A percentile compares a stretch with the other conserved stretches of the same genome.
phyloP scores from a whole-genome alignment of 345 rosid genomes.

The Zanthoxylum bungeanum region DNA sequence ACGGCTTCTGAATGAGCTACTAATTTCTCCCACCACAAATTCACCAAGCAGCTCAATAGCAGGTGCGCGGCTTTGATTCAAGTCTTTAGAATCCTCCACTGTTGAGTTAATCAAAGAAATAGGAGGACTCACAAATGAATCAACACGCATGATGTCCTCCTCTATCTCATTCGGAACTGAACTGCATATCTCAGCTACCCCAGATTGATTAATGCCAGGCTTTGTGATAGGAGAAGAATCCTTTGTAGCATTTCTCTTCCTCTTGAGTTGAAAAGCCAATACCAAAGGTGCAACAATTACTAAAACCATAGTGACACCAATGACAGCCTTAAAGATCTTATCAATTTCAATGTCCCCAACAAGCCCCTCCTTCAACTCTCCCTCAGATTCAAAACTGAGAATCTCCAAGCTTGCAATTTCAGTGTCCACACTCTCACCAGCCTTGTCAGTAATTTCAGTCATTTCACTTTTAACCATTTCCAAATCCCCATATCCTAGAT shows the following conservation, averaged over 20 bases:
- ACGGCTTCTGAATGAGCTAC: slow-evolving; percentile 25
- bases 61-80: slow-evolving; percentile 29
- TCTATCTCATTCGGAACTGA: slow-evolving; percentile 5
- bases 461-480: slow-evolving; percentile 6
- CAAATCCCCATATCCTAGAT: neutral
- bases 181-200: neutral
- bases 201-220: neutral
- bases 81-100: slow-evolving; percentile 15
- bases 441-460: neutral
- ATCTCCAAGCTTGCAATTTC: neutral
- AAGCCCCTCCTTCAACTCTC: neutral
- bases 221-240: neutral
- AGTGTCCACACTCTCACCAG: neutral
- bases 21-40: slow-evolving; percentile 34
- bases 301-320: slow-evolving; percentile 8
- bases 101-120: slow-evolving; percentile 5
- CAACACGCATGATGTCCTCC: neutral
- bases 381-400: slow-evolving; percentile 11
- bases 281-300: slow-evolving; percentile 19
- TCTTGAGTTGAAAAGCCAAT: slow-evolving; percentile 11
- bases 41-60: slow-evolving; percentile 47
- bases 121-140: slow-evolving; percentile 10
- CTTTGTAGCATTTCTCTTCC: slow-evolving; percentile 6
- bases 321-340: neutral
- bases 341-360: slow-evolving; percentile 13